Percentiles rank a stretch among this genome's conserved stretches.
Conservation (phyloP, 2,329 filamentous ascomycete genomes). For the Clonostachys chloroleuca region DNA sequence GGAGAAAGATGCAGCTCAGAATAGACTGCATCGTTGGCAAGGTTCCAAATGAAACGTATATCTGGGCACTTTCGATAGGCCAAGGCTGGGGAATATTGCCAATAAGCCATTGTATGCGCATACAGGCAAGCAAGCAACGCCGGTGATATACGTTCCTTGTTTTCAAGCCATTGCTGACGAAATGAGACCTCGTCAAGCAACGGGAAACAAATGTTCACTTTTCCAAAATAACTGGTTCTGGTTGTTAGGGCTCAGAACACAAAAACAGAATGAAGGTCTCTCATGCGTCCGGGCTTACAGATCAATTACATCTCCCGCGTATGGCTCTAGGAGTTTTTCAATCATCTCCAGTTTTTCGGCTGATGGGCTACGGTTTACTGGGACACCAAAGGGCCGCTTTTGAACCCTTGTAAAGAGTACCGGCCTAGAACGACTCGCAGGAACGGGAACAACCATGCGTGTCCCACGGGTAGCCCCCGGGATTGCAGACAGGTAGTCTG, state of each 20-base stretch:
- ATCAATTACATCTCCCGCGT: conserved; percentile 42
- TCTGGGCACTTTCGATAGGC: conserved; percentile 46
- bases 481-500: conserved; percentile 45
- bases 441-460: conserved; percentile 20
- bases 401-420: conserved; percentile 42
- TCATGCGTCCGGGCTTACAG: conserved; percentile 23
- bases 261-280: neutral
- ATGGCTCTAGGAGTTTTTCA: conserved; percentile 55
- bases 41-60: conserved; percentile 56
- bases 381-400: conserved; percentile 36
- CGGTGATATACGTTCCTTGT: conserved; percentile 45
- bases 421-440: conserved; percentile 23
- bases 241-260: neutral
- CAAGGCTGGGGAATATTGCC: conserved; percentile 41
- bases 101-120: conserved; percentile 53
- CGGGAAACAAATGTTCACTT: conserved; percentile 57
- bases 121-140: conserved; percentile 53
- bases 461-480: conserved; percentile 18
- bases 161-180: conserved; percentile 35
- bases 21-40: conserved; percentile 55
- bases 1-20: conserved; percentile 55
- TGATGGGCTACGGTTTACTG: conserved; percentile 27
- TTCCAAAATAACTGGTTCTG: conserved; percentile 41
- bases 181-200: conserved; percentile 53
- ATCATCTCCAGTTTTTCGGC: conserved; percentile 47